phyloP scores from a whole-genome alignment of 768 basidiomycete species.

The Serendipita sp. region DNA sequence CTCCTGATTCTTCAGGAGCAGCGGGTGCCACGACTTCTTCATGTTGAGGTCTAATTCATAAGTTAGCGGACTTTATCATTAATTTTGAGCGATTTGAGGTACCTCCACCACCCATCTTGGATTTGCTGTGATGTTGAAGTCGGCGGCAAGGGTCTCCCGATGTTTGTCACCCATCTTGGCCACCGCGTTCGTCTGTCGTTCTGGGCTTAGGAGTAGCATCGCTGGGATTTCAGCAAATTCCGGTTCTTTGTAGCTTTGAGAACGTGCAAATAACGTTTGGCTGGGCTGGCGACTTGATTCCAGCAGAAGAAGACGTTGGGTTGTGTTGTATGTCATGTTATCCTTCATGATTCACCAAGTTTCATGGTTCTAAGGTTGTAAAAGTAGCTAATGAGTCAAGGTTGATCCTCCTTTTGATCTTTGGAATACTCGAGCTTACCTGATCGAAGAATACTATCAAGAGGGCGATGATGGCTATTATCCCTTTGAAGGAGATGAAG shows the following conservation, averaged over 20 bases:
- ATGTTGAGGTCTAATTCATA: conserved; percentile 64
- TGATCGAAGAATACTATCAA: background rate
- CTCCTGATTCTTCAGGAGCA: conserved; percentile 96
- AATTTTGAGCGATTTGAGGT: background rate
- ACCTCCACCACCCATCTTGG: conserved; percentile 85
- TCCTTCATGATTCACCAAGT: background rate
- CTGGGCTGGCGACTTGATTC: background rate
- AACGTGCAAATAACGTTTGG: background rate
- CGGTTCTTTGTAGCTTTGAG: background rate
- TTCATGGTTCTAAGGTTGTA: background rate
- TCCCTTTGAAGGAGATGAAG: conserved; percentile 27
- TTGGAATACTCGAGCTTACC: too few relatives aligned
- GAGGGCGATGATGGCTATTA: conserved; percentile 6
- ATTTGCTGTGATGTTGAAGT: conserved; percentile 13
- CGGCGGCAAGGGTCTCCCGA: background rate
- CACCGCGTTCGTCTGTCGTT: background rate
- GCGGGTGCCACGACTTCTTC: conserved; percentile 99
- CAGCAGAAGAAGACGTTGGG: background rate
- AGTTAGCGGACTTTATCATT: background rate
- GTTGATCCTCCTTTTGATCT: background rate
- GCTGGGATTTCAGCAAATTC: background rate
- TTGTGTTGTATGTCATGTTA: background rate
- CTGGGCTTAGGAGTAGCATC: background rate
- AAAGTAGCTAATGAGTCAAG: background rate
- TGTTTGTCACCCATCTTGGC: background rate